These are phyloP conservation scores for Bryoglossum gracile DNA, from an alignment of 495 filamentous ascomycete species.

Conservation along the genomic window DNA sequence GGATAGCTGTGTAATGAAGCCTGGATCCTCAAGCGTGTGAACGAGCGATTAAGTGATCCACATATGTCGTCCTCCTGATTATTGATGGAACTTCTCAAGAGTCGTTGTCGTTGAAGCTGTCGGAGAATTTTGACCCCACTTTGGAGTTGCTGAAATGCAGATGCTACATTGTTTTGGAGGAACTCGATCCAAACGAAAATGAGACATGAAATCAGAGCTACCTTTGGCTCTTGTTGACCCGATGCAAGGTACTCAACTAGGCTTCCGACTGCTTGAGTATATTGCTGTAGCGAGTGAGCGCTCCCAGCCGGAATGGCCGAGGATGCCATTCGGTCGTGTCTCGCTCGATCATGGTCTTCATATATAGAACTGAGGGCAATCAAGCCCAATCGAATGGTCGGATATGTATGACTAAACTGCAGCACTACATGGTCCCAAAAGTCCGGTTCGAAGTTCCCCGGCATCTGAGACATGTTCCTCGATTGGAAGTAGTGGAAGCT, in stretches of 20 bases:
- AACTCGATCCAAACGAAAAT: conserved; percentile 49
- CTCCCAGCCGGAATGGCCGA: not conserved
- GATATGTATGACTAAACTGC: conserved; percentile 36
- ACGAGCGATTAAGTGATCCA: conserved; percentile 6
- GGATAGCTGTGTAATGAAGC: conserved; percentile 4
- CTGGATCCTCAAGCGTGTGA: conserved; percentile 2
- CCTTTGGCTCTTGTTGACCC: not conserved
- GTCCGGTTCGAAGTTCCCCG: conserved; percentile 35
- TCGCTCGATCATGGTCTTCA: not conserved
- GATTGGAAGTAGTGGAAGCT: conserved; percentile 35
- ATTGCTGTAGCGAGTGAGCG: not conserved
- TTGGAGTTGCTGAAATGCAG: conserved; percentile 38
- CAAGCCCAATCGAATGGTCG: conserved; percentile 41
- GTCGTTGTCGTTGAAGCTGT: not conserved
- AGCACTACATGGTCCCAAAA: conserved; percentile 44
- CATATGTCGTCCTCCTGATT: not conserved
- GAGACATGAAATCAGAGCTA: conserved; percentile 45
- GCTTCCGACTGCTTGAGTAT: not conserved
- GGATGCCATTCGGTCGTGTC: not conserved
- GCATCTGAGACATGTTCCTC: conserved; percentile 34
- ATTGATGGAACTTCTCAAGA: not conserved
- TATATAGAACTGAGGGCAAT: conserved; percentile 28
- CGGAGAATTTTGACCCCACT: conserved; percentile 32
- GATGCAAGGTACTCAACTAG: not conserved
- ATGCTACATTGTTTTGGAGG: conserved; percentile 36